Base-by-base conservation (phyloP, 2,329 filamentous ascomycete species). In the Periglandula ipomoeae region DNA sequence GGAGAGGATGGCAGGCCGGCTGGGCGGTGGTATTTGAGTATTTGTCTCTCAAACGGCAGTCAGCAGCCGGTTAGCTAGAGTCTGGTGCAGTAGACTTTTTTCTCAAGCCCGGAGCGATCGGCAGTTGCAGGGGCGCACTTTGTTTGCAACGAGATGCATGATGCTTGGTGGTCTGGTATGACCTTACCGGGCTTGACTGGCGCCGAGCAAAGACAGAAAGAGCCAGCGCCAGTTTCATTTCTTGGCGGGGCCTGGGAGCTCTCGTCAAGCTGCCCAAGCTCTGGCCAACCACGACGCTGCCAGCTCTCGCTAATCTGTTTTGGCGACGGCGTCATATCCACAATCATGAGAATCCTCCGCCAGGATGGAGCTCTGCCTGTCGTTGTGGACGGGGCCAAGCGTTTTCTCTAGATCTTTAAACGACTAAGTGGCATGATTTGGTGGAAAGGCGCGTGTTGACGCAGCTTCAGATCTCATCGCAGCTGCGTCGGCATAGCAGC, bases 121-220 rank as follows among this genome's bases (percentile, higher is more conserved):
- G 50, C 50, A 51, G 50, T 49, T 43, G 46, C 38, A n/a, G 17
- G 42, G 27, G 6, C 39, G 30, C 20, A 35, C 30, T 20, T 43
- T 32, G 26, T 19, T 42, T 26, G 9, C 37, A 20, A 26, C 15
- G n/a, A 17, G 11, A 39, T 41, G 44, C n/a, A 47, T 35, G 34
- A 45, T 51, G n/a, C n/a, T n/a, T n/a, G n/a, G n/a, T n/a, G n/a
- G n/a, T n/a, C n/a, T n/a, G n/a, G 43, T 34, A 51, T 51, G 49
- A 51, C 49, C 49, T 51, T 46, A 51, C 20, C 30, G 35, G 49
- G 44, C 39, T 46, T 39, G 48, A 38, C 39, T 44, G 48, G 44
- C 32, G 48, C 41, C 34, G 22, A 19, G 24, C n/a, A n/a, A n/a
- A n/a, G n/a, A n/a, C n/a, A n/a, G n/a, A n/a, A n/a, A n/a, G n/a